These are phyloP conservation scores for Amoebophrya sp. DNA, from an alignment of 169 alveolate genomes.

Conservation along the genomic window DNA sequence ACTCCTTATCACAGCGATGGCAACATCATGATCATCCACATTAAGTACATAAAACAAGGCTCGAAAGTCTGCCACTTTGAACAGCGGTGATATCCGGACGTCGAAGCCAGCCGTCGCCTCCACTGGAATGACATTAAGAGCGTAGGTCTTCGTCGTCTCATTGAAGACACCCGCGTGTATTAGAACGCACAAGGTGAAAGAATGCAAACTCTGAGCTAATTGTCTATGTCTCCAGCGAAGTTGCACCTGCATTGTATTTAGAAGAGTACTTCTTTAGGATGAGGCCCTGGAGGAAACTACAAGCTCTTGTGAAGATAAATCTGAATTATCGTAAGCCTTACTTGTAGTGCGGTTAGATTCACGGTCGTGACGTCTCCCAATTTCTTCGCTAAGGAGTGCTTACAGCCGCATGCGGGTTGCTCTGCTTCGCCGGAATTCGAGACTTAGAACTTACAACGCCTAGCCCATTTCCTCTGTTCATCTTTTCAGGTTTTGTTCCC, in stretches of 20 bases:
- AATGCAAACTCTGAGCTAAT: too few relatives aligned
- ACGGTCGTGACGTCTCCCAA: slow-evolving; percentile 48
- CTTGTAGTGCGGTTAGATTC: slow-evolving; percentile 41
- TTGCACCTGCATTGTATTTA: not conserved
- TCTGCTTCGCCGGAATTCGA: not conserved
- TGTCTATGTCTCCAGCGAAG: not conserved
- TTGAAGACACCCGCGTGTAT: too few relatives aligned
- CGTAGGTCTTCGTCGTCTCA: too few relatives aligned
- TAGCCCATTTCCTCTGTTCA: not conserved
- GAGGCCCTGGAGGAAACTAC: too few relatives aligned
- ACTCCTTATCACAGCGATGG: too few relatives aligned
- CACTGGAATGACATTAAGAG: slow-evolving; percentile 45
- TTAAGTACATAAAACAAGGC: too few relatives aligned
- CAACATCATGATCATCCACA: too few relatives aligned
- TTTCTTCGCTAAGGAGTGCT: slow-evolving; percentile 36
- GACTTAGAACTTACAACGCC: not conserved
- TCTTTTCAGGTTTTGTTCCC: too few relatives aligned
- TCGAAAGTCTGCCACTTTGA: slow-evolving; percentile 27
- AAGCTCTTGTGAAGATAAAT: not conserved
- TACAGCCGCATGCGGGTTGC: not conserved
- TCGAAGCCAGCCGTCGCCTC: slow-evolving; percentile 48
- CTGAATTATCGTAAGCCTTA: slow-evolving; percentile 30
- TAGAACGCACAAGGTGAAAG: too few relatives aligned
- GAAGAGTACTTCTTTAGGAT: not conserved
- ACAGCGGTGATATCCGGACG: slow-evolving; percentile 43